Conservation (phyloP, 176 grass and related monocot species). For the Carex kokanica region DNA sequence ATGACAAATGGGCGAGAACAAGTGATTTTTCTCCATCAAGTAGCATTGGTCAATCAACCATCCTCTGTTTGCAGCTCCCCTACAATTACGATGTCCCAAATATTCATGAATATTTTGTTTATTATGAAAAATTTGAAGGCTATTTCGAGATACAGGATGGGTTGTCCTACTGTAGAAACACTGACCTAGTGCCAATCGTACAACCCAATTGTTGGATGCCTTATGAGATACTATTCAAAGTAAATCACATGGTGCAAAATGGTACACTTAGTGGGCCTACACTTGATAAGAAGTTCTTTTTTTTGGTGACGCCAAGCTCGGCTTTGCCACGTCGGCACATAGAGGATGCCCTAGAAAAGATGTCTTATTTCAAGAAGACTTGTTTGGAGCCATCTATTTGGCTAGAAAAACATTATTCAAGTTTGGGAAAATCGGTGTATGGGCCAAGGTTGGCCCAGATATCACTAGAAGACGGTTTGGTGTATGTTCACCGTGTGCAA, state of each 20-base stretch:
- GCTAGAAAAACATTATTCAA: conserved; percentile 44
- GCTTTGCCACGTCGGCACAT: conserved; percentile 35
- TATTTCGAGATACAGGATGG: conserved; percentile 36
- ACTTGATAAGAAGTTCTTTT: conserved; percentile 54
- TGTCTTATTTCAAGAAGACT: conserved; percentile 59
- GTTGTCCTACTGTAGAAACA: conserved; percentile 49
- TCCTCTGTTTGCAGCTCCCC: conserved; percentile 60
- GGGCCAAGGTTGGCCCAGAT: conserved; percentile 32
- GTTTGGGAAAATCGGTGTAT: conserved; percentile 17
- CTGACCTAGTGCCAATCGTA: conserved; percentile 51
- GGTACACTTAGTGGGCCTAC: conserved; percentile 74
- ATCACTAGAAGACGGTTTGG: conserved; percentile 58
- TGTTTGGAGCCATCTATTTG: conserved; percentile 66
- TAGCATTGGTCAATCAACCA: conserved; percentile 76
- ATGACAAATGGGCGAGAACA: conserved; percentile 77
- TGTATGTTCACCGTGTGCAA: conserved; percentile 77
- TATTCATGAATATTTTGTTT: conserved; percentile 61
- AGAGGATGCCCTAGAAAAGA: conserved; percentile 57
- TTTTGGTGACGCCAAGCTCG: conserved; percentile 34
- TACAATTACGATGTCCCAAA: conserved; percentile 41
- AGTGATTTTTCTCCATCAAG: conserved; percentile 67
- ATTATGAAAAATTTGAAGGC: conserved; percentile 44
- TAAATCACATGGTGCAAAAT: conserved; percentile 90
- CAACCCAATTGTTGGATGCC: conserved; percentile 49
- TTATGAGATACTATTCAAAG: conserved; percentile 72